phyloP scores from a whole-genome alignment of 208 protist species.

The Crithidia sp. region DNA sequence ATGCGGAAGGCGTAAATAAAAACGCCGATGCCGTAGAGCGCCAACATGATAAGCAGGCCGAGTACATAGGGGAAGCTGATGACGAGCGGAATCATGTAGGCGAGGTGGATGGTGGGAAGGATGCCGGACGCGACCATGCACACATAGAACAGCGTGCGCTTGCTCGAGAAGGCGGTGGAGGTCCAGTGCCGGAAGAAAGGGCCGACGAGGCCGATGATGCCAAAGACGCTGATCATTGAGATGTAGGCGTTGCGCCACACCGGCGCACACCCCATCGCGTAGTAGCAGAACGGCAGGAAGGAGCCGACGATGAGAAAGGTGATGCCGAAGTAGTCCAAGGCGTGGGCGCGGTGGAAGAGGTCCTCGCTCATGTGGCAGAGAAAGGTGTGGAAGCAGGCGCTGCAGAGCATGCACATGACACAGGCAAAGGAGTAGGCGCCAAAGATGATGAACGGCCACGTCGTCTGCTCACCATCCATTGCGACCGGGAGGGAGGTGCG shows the following conservation, averaged over 20 bases:
- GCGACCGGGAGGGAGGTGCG: conserved; percentile 16
- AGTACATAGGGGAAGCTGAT: conserved; percentile 48
- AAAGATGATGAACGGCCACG: conserved; percentile 63
- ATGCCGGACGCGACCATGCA: conserved; percentile 74
- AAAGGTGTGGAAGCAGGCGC: conserved; percentile 76
- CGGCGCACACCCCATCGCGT: conserved; percentile 75
- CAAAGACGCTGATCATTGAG: conserved; percentile 74
- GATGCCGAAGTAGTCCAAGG: conserved; percentile 88
- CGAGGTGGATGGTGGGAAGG: conserved; percentile 71
- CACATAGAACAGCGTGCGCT: conserved; percentile 78
- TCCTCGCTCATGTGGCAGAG: conserved; percentile 63
- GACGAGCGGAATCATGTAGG: conserved; percentile 48
- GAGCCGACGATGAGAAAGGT: conserved; percentile 81
- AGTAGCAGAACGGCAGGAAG: conserved; percentile 87
- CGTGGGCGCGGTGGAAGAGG: conserved; percentile 65
- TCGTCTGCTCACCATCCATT: conserved; percentile 21
- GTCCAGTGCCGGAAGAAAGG: conserved; percentile 84
- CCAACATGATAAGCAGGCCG: conserved; percentile 66
- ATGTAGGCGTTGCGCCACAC: conserved; percentile 73
- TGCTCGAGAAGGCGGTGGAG: conserved; percentile 51
- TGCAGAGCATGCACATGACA: conserved; percentile 80
- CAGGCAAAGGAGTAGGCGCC: conserved; percentile 73
- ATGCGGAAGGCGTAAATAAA: conserved; percentile 84
- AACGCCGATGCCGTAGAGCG: conserved; percentile 79
- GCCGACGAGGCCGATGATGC: conserved; percentile 68